phyloP scores from a whole-genome alignment of 352 stramenopile species.

The Pythium myriotylum region DNA sequence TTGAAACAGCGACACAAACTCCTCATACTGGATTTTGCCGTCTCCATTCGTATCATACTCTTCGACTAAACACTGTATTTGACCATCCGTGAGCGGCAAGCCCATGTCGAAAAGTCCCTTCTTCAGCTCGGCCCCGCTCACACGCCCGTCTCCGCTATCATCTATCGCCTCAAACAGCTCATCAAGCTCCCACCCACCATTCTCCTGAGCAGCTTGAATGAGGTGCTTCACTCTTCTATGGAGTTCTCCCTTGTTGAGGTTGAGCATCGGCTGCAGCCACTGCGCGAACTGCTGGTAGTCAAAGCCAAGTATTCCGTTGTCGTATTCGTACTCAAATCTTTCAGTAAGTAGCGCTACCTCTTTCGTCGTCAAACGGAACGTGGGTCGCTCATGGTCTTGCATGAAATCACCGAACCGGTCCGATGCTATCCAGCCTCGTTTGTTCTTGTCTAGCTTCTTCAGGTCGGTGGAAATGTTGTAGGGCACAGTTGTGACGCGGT shows the following conservation, averaged over 20 bases:
- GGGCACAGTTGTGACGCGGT: conserved; percentile 36
- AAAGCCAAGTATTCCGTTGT: conserved; percentile 50
- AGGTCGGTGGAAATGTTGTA: conserved; percentile 48
- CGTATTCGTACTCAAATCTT: conserved; percentile 74
- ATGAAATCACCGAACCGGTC: conserved; percentile 27
- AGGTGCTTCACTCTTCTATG: conserved; percentile 51
- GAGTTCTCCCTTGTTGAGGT: conserved; percentile 61
- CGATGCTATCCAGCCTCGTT: conserved; percentile 51
- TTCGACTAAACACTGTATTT: conserved; percentile 62
- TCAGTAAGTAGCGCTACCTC: conserved; percentile 46
- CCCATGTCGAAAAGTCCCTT: conserved; percentile 63
- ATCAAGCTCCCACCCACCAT: conserved; percentile 49
- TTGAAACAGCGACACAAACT: conserved; percentile 57
- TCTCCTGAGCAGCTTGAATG: conserved; percentile 37
- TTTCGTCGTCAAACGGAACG: conserved; percentile 41
- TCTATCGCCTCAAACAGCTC: conserved; percentile 70
- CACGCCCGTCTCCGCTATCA: conserved; percentile 50
- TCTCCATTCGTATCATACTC: conserved; percentile 70
- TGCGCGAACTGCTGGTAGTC: conserved; percentile 73
- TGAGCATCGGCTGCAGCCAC: conserved; percentile 69
- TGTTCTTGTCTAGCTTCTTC: conserved; percentile 59
- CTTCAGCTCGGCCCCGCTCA: conserved; percentile 60
- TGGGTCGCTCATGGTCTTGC: conserved; percentile 32
- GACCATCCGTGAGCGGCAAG: conserved; percentile 62
- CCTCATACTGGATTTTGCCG: conserved; percentile 60